Evolutionary conservation across 208 protist species (phyloP).

Genomic region (Leishmania amazonensis): DNA sequence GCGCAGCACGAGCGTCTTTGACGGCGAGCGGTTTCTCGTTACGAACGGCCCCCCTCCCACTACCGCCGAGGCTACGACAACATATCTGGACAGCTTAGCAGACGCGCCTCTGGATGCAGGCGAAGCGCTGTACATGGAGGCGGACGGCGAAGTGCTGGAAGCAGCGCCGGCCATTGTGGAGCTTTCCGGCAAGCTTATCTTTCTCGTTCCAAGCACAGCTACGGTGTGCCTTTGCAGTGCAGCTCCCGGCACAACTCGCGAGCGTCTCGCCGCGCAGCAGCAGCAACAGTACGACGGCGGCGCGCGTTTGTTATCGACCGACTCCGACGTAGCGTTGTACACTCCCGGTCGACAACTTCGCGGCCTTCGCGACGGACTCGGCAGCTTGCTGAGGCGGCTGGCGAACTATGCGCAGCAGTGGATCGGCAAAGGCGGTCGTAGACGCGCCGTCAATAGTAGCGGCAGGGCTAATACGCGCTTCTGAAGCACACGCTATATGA

Average conservation of each 20-base stretch:
- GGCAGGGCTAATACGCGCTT: background rate
- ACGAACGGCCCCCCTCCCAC: conserved; percentile 3
- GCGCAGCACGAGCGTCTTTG: conserved; percentile 64
- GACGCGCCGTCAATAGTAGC: too few relatives aligned
- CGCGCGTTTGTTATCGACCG: background rate
- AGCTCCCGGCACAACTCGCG: conserved; percentile 42
- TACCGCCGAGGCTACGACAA: background rate
- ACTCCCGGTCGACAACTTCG: background rate
- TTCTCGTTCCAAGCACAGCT: conserved; percentile 41
- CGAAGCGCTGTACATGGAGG: conserved; percentile 50
- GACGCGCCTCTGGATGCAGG: background rate
- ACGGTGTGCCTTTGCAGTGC: conserved; percentile 27
- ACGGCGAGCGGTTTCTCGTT: conserved; percentile 68
- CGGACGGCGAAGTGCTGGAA: conserved; percentile 78
- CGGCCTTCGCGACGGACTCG: background rate
- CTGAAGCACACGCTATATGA: background rate
- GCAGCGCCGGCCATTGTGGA: conserved; percentile 76
- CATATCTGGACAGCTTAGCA: background rate
- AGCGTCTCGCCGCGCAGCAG: background rate
- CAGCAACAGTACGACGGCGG: background rate
- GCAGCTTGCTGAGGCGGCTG: background rate
- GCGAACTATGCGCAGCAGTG: conserved; percentile 10
- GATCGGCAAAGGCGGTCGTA: background rate
- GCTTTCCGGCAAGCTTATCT: conserved; percentile 44
- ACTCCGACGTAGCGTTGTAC: background rate